phyloP scores from a whole-genome alignment of 768 basidiomycete genomes.

The Tulasnella sp. region DNA sequence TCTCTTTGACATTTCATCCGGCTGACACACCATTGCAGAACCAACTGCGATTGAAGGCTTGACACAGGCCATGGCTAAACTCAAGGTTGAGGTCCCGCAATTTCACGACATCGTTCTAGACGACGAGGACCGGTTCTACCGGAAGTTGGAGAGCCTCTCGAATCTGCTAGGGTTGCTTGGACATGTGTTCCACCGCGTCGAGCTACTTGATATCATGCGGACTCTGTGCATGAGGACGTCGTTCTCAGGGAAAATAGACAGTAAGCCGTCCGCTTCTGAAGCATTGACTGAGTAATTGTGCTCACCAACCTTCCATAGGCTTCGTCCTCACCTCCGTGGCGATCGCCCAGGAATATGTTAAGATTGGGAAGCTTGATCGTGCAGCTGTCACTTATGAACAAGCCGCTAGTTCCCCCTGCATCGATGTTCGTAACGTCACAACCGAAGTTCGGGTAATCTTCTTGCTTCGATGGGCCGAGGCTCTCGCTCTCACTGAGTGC shows the following conservation, averaged over 20 bases:
- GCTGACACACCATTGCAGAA: slow-evolving; percentile 41
- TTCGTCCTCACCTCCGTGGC: slow-evolving; percentile 67
- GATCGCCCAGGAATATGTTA: slow-evolving; percentile 78
- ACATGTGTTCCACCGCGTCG: slow-evolving; percentile 65
- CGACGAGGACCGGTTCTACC: slow-evolving; percentile 33
- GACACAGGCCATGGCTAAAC: slow-evolving; percentile 53
- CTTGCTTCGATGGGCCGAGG: slow-evolving; percentile 28
- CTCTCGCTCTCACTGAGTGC: slow-evolving; percentile 28
- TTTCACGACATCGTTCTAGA: slow-evolving; percentile 18
- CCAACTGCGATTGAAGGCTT: neutral
- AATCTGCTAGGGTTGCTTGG: slow-evolving; percentile 72
- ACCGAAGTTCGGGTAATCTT: slow-evolving; percentile 52
- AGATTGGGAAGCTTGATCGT: slow-evolving; percentile 71
- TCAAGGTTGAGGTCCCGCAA: slow-evolving; percentile 43
- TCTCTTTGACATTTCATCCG: slow-evolving; percentile 50
- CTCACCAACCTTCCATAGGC: slow-evolving; percentile 45
- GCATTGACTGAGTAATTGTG: neutral
- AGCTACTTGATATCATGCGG: slow-evolving; percentile 65
- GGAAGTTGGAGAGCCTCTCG: slow-evolving; percentile 54
- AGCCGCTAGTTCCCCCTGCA: slow-evolving; percentile 38
- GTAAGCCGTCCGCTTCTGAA: slow-evolving; percentile 37
- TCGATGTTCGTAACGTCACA: slow-evolving; percentile 48
- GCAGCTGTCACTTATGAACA: slow-evolving; percentile 69
- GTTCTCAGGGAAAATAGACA: slow-evolving; percentile 55
- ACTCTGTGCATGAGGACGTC: slow-evolving; percentile 57